Evolutionary conservation across 2,329 filamentous ascomycete species (phyloP).

Genomic region (Aplosporella prunicola): DNA sequence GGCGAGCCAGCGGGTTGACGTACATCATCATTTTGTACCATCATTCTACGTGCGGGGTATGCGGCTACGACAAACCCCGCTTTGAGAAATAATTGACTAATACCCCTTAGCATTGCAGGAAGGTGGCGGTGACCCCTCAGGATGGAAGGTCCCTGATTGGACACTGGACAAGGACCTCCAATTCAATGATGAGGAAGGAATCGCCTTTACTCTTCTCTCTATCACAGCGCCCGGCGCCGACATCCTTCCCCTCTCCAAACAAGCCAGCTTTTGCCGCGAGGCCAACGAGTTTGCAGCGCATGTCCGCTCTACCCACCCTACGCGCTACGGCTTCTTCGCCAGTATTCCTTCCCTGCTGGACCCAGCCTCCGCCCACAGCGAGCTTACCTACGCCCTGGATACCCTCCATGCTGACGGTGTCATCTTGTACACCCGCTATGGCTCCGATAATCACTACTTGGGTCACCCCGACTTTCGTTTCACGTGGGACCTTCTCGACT

Average conservation of each 20-base stretch:
- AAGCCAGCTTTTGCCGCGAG: conserved; percentile 12
- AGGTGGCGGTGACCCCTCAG: too few species aligned
- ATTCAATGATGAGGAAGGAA: too few species aligned
- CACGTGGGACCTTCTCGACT: conserved; percentile 39
- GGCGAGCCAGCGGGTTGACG: too few species aligned
- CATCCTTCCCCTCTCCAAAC: conserved; percentile 13
- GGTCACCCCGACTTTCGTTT: conserved; percentile 33
- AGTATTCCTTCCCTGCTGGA: conserved; percentile 30
- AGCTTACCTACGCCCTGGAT: conserved; percentile 34
- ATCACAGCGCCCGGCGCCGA: conserved; percentile 20
- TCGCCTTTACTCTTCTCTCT: too few species aligned
- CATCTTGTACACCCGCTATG: conserved; percentile 39
- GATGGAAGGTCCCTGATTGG: too few species aligned
- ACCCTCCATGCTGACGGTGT: conserved; percentile 39
- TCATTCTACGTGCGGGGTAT: too few species aligned
- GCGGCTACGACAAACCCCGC: too few species aligned
- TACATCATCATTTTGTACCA: too few species aligned
- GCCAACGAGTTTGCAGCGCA: conserved; percentile 27
- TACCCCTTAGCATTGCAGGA: too few species aligned
- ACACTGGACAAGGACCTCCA: too few species aligned
- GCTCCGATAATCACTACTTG: conserved; percentile 33
- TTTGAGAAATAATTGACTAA: too few species aligned
- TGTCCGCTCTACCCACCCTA: conserved; percentile 25
- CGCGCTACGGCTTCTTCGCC: conserved; percentile 35
- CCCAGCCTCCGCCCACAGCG: conserved; percentile 20